Percentiles rank a stretch among this genome's conserved stretches.
phyloP scores from a whole-genome alignment of 1,284 basidiomycete genomes.

The Pascua sp. region DNA sequence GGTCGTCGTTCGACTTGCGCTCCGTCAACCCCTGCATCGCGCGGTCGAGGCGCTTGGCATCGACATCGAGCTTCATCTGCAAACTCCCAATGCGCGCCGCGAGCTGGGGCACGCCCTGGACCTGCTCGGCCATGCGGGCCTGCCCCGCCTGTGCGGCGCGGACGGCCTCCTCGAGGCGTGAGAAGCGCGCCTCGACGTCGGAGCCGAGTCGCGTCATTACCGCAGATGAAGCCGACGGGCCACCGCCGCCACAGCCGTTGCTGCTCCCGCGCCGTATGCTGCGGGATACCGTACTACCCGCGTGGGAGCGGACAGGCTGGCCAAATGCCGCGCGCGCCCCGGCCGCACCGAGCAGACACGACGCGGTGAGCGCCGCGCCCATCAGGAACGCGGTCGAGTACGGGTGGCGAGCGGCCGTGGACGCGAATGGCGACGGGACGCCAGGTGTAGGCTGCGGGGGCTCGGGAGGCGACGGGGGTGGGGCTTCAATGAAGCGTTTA shows the following conservation, averaged over 20 bases:
- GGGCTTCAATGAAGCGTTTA: too few species aligned
- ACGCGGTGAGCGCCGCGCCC: constrained; percentile 10
- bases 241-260: too few species aligned
- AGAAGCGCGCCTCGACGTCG: constrained; percentile 5
- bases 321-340: constrained; percentile 4
- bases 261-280: too few species aligned
- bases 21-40: not conserved
- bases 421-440: constrained; percentile 3
- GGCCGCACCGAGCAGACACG: constrained; percentile 2
- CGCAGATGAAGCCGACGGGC: not conserved
- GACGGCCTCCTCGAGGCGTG: not conserved
- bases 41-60: not conserved
- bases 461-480: too few species aligned
- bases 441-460: not conserved
- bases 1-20: not conserved
- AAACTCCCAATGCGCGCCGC: not conserved
- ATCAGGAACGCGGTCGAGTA: constrained; percentile 18
- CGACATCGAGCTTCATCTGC: not conserved
- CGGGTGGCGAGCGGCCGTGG: constrained; percentile 10
- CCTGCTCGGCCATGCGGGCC: constrained; percentile 5
- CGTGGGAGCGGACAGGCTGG: not conserved
- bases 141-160: not conserved
- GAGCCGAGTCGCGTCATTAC: too few species aligned
- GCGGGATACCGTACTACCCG: too few species aligned
- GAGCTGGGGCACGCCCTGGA: constrained; percentile 3